A percentile compares a stretch with the other conserved stretches of the same genome.
phyloP scores from a whole-genome alignment of 371 early-diverging fungal genomes.

The Circinella minor region DNA sequence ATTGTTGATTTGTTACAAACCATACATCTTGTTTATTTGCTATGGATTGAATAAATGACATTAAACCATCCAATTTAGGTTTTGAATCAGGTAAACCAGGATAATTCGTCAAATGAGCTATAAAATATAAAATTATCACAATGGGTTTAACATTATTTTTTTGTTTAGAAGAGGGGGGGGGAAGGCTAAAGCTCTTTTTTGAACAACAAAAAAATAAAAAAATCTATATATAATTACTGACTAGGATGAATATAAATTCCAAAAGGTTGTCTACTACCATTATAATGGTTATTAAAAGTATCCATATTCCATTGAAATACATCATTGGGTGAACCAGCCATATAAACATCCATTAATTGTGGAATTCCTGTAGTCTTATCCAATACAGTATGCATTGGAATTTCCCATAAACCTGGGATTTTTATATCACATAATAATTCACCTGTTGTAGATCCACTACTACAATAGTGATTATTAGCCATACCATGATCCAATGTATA shows the following conservation, averaged over 20 bases:
- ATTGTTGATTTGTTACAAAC: constrained; percentile 70
- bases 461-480: constrained; percentile 70
- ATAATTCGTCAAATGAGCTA: constrained; percentile 54
- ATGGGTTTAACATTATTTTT: no score
- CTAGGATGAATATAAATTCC: constrained; percentile 67
- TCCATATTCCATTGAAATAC: constrained; percentile 45
- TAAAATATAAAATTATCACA: neutral
- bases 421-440: constrained; percentile 43
- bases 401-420: constrained; percentile 73
- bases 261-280: constrained; percentile 67
- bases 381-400: constrained; percentile 65
- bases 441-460: constrained; percentile 30
- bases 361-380: constrained; percentile 34
- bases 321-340: constrained; percentile 49
- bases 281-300: constrained; percentile 65
- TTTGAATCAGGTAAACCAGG: constrained; percentile 44
- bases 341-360: constrained; percentile 73
- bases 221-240: neutral
- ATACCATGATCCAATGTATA: constrained; percentile 76
- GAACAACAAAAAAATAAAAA: neutral
- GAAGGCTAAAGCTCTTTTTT: neutral
- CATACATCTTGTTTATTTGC: constrained; percentile 58
- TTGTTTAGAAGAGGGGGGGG: no score
- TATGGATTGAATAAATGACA: constrained; percentile 47
- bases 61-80: constrained; percentile 34